phyloP scores from a whole-genome alignment of 768 basidiomycete species.

The Kwoniella dejecticola region DNA sequence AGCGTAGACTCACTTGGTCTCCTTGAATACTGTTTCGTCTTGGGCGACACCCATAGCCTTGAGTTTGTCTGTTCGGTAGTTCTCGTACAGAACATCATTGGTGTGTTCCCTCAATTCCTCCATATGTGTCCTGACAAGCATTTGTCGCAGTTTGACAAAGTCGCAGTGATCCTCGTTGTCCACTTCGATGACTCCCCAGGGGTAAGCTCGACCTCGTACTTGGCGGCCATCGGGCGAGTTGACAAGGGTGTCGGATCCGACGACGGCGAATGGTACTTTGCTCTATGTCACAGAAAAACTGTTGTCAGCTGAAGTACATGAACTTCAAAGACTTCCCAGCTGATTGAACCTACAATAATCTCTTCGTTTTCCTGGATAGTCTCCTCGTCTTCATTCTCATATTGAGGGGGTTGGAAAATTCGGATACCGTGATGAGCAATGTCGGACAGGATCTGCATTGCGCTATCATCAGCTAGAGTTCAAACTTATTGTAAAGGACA shows the following conservation, averaged over 20 bases:
- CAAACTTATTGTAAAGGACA: no score
- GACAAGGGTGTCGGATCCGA: slow-evolving; percentile 86
- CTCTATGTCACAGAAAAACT: slow-evolving; percentile 57
- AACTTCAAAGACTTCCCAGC: not conserved
- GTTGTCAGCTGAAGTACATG: not conserved
- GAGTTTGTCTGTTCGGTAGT: slow-evolving; percentile 96
- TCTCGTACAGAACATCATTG: slow-evolving; percentile 93
- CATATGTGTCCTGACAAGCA: slow-evolving; percentile 99
- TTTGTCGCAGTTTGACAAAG: slow-evolving; percentile 98
- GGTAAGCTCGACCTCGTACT: slow-evolving; percentile 93
- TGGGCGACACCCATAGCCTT: slow-evolving; percentile 97
- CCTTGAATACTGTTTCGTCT: slow-evolving; percentile 97
- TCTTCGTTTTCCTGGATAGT: slow-evolving; percentile 96
- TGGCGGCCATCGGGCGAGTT: slow-evolving; percentile 80
- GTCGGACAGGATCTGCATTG: slow-evolving; percentile 77
- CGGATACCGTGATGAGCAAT: slow-evolving; percentile 94
- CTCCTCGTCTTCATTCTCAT: slow-evolving; percentile 98
- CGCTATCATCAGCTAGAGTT: slow-evolving; percentile 7
- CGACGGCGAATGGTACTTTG: slow-evolving; percentile 98
- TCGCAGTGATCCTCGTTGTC: slow-evolving; percentile 99
- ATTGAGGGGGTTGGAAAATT: slow-evolving; percentile 96
- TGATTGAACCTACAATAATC: slow-evolving; percentile 61
- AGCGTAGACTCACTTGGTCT: slow-evolving; percentile 92
- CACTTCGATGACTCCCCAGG: slow-evolving; percentile 98
- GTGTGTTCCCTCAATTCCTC: slow-evolving; percentile 98